Evolutionary conservation across 148 eudicot genomes (phyloP).

Genomic region (Tetragonia tetragonoides): DNA sequence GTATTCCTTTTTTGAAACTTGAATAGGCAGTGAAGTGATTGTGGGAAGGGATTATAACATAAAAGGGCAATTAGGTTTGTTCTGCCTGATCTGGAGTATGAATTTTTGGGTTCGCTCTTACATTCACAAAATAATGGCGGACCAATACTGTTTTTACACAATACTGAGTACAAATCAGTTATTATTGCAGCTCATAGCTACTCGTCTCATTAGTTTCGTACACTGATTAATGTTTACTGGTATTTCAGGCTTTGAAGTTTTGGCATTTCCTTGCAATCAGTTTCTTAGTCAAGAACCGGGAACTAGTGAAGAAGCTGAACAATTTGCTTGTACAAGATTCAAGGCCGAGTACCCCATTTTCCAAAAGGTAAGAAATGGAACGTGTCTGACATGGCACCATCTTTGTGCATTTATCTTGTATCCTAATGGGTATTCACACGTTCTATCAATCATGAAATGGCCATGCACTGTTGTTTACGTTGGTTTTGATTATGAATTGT

Average conservation of each 20-base stretch:
- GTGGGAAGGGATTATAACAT: no score
- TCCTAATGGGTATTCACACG: neutral
- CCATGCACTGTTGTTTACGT: no score
- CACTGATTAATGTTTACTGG: no score
- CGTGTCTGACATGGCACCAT: neutral
- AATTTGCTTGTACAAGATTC: conserved; percentile 78
- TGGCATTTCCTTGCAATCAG: conserved; percentile 96
- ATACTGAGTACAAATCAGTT: no score
- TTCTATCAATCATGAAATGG: neutral
- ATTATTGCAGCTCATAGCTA: no score
- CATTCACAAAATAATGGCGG: neutral
- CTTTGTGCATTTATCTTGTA: neutral
- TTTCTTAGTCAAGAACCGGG: conserved; percentile 90
- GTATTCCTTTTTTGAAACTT: neutral
- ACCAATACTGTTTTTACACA: no score
- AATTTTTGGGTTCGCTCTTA: no score
- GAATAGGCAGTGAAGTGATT: neutral
- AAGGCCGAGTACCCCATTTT: conserved; percentile 87
- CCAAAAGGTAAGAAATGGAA: conserved; percentile 51
- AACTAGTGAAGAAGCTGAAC: conserved; percentile 57
- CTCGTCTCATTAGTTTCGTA: neutral
- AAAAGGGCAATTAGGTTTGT: neutral
- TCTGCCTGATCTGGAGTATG: no score
- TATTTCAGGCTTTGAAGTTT: conserved; percentile 66
- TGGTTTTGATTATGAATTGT: no score